phyloP scores from a whole-genome alignment of 352 stramenopile genomes.

The Pythium dissimile region DNA sequence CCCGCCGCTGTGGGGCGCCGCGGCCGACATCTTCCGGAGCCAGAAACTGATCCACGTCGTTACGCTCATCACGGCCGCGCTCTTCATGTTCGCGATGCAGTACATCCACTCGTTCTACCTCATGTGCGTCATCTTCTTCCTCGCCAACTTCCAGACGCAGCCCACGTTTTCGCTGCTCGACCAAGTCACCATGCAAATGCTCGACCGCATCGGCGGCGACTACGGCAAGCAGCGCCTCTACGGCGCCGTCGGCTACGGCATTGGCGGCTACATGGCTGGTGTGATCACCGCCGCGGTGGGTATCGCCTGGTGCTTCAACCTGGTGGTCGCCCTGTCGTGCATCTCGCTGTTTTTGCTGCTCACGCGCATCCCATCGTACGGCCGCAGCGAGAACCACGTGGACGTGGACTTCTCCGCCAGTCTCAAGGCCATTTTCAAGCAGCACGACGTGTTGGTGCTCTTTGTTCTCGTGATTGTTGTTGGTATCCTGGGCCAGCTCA shows the following conservation, averaged over 20 bases:
- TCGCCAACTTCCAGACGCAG: slow-evolving; percentile 72
- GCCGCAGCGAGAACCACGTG: slow-evolving; percentile 23
- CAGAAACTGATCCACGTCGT: slow-evolving; percentile 65
- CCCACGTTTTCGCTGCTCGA: slow-evolving; percentile 66
- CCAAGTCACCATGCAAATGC: slow-evolving; percentile 60
- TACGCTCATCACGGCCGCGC: slow-evolving; percentile 49
- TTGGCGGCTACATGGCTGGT: slow-evolving; percentile 60
- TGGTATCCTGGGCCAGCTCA: slow-evolving; percentile 52
- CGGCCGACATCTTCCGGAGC: slow-evolving; percentile 57
- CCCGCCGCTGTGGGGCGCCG: slow-evolving; percentile 60
- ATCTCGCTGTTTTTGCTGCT: slow-evolving; percentile 54
- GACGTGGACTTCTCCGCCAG: slow-evolving; percentile 37
- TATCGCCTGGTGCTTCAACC: slow-evolving; percentile 80
- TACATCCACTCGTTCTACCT: slow-evolving; percentile 61
- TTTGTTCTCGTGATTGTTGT: slow-evolving; percentile 65
- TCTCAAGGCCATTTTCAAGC: slow-evolving; percentile 39
- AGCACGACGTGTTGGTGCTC: slow-evolving; percentile 59
- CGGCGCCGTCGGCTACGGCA: slow-evolving; percentile 62
- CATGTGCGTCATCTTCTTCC: slow-evolving; percentile 71
- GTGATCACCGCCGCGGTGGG: slow-evolving; percentile 54
- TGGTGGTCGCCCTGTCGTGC: slow-evolving; percentile 54
- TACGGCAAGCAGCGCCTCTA: slow-evolving; percentile 80
- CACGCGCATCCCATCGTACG: slow-evolving; percentile 42
- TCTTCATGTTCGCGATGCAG: slow-evolving; percentile 69
- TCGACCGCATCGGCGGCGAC: slow-evolving; percentile 54